Evolutionary conservation across 1,139 yeast species (phyloP).

Genomic region (Nakaseomyces bracarensis): DNA sequence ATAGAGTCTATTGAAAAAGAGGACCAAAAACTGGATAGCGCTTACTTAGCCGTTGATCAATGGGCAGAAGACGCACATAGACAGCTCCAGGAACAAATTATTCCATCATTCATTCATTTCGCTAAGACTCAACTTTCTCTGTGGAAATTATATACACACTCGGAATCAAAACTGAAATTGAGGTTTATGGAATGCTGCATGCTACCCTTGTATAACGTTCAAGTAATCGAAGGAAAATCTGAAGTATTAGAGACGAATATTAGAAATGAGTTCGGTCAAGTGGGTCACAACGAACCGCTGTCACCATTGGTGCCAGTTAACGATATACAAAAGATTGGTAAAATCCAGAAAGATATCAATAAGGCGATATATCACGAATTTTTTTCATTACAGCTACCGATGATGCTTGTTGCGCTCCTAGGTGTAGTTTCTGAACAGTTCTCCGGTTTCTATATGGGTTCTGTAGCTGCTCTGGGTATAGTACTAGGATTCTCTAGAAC

Average conservation of each 20-base stretch:
- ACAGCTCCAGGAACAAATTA: constrained; percentile 26
- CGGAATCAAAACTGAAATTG: constrained; percentile 25
- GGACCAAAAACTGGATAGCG: constrained; percentile 12
- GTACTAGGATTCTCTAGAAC: constrained; percentile 30
- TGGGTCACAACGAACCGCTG: constrained; percentile 9
- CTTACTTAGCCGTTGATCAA: constrained; percentile 19
- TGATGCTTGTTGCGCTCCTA: constrained; percentile 20
- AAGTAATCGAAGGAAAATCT: constrained; percentile 2
- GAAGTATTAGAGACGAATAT: constrained; percentile 3
- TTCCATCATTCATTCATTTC: constrained; percentile 18
- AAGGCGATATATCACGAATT: constrained; percentile 24
- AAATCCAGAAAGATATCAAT: constrained; percentile 24
- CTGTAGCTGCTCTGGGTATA: constrained; percentile 28
- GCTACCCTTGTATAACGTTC: constrained; percentile 20
- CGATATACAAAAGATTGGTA: constrained; percentile 17
- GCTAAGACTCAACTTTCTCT: constrained; percentile 16
- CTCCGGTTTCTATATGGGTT: constrained; percentile 28
- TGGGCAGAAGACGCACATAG: constrained; percentile 29
- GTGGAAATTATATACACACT: constrained; percentile 18
- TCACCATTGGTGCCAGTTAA: constrained; percentile 10
- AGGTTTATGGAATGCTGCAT: constrained; percentile 25
- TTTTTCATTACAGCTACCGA: constrained; percentile 30
- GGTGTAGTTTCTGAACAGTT: constrained; percentile 27
- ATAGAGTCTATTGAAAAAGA: constrained; percentile 16
- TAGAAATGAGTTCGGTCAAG: not conserved